Evolutionary conservation across 2,329 filamentous ascomycete genomes (phyloP).

Genomic region (Pseudomassariella vexata): DNA sequence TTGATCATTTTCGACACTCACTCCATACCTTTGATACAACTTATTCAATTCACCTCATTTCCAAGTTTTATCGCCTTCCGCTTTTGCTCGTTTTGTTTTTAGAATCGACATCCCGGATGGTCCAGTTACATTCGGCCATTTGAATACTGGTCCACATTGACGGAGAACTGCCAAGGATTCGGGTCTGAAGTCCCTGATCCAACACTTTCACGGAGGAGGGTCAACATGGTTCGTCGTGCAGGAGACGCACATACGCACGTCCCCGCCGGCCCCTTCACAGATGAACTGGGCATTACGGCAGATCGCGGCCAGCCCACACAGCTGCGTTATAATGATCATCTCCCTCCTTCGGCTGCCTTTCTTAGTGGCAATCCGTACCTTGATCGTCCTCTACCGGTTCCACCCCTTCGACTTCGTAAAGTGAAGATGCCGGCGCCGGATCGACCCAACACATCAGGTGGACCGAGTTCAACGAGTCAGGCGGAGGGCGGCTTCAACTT

Average conservation of each 20-base stretch:
- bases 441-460: slow-evolving; percentile 36
- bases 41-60: slow-evolving; percentile 5
- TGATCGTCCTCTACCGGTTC: slow-evolving; percentile 17
- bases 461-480: slow-evolving; percentile 23
- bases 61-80: slow-evolving; percentile 3
- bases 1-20: not conserved
- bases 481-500: slow-evolving; percentile 17
- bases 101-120: slow-evolving; percentile 9
- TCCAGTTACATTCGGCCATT: slow-evolving; percentile 7
- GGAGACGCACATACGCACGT: slow-evolving; percentile 20
- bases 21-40: not conserved
- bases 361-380: slow-evolving; percentile 16
- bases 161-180: slow-evolving; percentile 14
- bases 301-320: slow-evolving; percentile 18
- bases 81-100: slow-evolving; percentile 10
- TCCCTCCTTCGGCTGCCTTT: slow-evolving; percentile 12
- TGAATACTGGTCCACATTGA: slow-evolving; percentile 9
- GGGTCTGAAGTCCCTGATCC: slow-evolving; percentile 8
- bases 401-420: slow-evolving; percentile 13
- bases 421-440: slow-evolving; percentile 26
- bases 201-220: slow-evolving; percentile 12
- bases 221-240: slow-evolving; percentile 19
- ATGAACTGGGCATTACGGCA: slow-evolving; percentile 22
- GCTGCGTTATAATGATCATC: slow-evolving; percentile 18
- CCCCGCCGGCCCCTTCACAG: slow-evolving; percentile 19